A percentile compares a stretch with the other conserved stretches of the same genome.
phyloP scores from a whole-genome alignment of 108 stramenopile species.

The Nitzschia sp. region DNA sequence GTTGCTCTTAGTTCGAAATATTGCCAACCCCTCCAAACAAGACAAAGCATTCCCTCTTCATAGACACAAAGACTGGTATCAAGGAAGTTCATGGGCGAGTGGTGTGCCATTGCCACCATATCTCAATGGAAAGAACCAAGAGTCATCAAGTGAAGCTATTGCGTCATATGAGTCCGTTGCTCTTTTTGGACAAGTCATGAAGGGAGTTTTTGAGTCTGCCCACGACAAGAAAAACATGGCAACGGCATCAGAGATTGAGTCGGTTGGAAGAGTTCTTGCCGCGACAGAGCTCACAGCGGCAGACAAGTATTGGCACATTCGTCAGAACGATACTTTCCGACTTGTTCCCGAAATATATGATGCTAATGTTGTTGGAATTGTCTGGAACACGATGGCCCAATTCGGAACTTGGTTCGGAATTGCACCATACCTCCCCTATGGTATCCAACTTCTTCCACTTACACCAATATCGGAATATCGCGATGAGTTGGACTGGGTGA shows the following conservation, averaged over 20 bases:
- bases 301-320: slow-evolving; percentile 90
- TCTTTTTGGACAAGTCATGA: slow-evolving; percentile 82
- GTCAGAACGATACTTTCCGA: slow-evolving; percentile 28
- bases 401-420: slow-evolving; percentile 79
- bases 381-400: slow-evolving; percentile 72
- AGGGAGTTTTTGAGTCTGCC: slow-evolving; percentile 18
- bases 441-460: slow-evolving; percentile 86
- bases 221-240: slow-evolving; percentile 43
- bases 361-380: slow-evolving; percentile 67
- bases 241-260: slow-evolving; percentile 48
- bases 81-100: slow-evolving; percentile 89
- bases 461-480: slow-evolving; percentile 84
- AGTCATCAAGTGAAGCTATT: slow-evolving; percentile 91
- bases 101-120: slow-evolving; percentile 79
- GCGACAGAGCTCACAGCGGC: slow-evolving; percentile 83
- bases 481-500: slow-evolving; percentile 77
- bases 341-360: slow-evolving; percentile 62
- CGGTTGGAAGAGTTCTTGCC: slow-evolving; percentile 68
- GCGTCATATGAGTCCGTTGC: slow-evolving; percentile 91
- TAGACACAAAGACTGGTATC: slow-evolving; percentile 86
- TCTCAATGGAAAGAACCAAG: slow-evolving; percentile 93
- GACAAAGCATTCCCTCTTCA: slow-evolving; percentile 84
- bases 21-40: slow-evolving; percentile 83
- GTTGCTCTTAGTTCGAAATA: slow-evolving; percentile 79
- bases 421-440: slow-evolving; percentile 62